A percentile compares a stretch with the other conserved stretches of the same genome.
Conservation (phyloP, 169 alveolate genomes). For the Cryptosporidium parvum region DNA sequence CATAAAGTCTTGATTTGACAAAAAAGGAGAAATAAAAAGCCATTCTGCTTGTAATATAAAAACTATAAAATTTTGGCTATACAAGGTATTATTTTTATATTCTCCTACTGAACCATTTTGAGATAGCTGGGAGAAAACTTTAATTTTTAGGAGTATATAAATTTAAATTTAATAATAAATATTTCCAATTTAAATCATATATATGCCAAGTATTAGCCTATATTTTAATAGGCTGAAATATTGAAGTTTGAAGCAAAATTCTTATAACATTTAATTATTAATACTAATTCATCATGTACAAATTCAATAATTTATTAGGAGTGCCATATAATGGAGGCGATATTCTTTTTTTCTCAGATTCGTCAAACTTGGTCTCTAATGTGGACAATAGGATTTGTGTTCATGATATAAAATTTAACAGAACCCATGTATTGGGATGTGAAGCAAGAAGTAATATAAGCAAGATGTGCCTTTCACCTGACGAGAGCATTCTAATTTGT, state of each 20-base stretch:
- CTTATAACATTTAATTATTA: neutral
- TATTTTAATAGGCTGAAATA: too few species aligned
- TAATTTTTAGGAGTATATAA: neutral
- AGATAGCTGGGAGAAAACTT: neutral
- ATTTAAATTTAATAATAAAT: too few species aligned
- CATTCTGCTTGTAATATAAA: too few species aligned
- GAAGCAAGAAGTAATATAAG: slow-evolving; percentile 84
- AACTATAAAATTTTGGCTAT: neutral
- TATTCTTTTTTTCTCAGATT: slow-evolving; percentile 24
- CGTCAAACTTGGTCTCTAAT: slow-evolving; percentile 81
- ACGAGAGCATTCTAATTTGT: slow-evolving; percentile 81
- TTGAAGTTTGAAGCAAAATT: neutral
- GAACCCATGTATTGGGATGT: slow-evolving; percentile 82
- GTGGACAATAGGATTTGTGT: slow-evolving; percentile 86
- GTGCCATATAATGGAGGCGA: slow-evolving; percentile 72
- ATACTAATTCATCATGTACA: slow-evolving; percentile 22
- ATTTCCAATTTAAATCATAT: too few species aligned
- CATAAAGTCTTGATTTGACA: neutral
- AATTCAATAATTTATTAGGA: slow-evolving; percentile 63
- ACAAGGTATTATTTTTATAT: too few species aligned
- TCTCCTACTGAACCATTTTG: neutral
- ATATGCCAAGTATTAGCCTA: neutral
- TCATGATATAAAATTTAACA: slow-evolving; percentile 83
- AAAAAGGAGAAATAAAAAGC: neutral
- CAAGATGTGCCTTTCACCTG: slow-evolving; percentile 83